Evolutionary conservation across 208 protist species (phyloP), one percentile per base, ranked within the genome.

Genomic region (Naegleria fowleri): DNA sequence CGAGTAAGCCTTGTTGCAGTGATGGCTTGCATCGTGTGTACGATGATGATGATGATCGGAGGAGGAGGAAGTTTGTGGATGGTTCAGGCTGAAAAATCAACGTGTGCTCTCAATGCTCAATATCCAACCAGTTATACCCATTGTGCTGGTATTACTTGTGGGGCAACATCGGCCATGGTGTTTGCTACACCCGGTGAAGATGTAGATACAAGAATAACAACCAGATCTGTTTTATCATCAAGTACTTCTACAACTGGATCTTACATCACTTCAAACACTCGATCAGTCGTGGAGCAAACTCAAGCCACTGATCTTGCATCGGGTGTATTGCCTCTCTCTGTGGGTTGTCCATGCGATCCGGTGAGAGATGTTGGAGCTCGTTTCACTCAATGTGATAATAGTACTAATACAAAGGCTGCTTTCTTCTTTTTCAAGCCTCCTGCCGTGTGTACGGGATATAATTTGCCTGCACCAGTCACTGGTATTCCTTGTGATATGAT

Each of bases 351-450:
- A 36, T 79, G 67, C 36, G 67, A 79, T 79, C 29, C 38, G 11
- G 40, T 41, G 9, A 7, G 6, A 33, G 83, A 86, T 48, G n/a
- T 86, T 51, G 83, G 83, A n/a, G 22, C 22, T 67, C 43, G 33
- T 13, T 89, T 67, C 25, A 67, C 86, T 36, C 6, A 58, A 11
- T 89, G 86, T 40, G 29, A 33, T 40, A 19, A 19, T 41, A 15
- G 3, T 13, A 79, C 67, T 15, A 19, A 40, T n/a, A 89, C 19
- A 29, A 89, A 89, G 29, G 25, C n/a, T 22, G 33, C 36, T 22
- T 89, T 89, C 33, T 38, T 41, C 15, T 89, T 67, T 40, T 89
- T 40, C 5, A 55, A 40, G 39, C 86, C 86, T 67, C 86, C 86
- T 41, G 86, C 86, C 16, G n/a, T 41, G 5, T 89, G 86, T 40